A percentile compares a stretch with the other conserved stretches of the same genome.
Evolutionary conservation across 1,139 yeast species (phyloP).

Genomic region (Magnusiomyces magnusii): DNA sequence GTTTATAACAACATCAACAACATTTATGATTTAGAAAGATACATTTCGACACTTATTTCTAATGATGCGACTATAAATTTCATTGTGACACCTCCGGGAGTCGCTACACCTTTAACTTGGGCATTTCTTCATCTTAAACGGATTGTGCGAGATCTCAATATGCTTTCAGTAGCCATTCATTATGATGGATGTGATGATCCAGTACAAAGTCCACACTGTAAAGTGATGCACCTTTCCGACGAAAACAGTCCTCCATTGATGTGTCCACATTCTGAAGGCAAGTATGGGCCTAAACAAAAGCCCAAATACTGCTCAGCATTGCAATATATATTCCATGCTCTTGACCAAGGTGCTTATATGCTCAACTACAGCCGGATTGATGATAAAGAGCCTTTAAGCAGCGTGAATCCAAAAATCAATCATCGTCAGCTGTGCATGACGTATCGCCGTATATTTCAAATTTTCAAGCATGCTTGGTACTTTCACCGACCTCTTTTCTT

Average conservation of each 20-base stretch:
- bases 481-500: constrained; percentile 10
- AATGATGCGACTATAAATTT: constrained; percentile 9
- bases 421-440: constrained; percentile 5
- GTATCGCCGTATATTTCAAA: constrained; percentile 12
- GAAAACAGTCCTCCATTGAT: neutral
- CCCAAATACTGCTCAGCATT: constrained; percentile 10
- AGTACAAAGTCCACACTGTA: neutral
- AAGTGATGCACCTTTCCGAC: neutral
- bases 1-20: constrained; percentile 8
- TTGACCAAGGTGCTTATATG: constrained; percentile 10
- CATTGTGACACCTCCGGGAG: constrained; percentile 11
- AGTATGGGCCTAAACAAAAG: neutral
- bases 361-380: constrained; percentile 1
- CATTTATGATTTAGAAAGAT: constrained; percentile 10
- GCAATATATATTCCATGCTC: constrained; percentile 12
- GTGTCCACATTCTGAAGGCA: neutral
- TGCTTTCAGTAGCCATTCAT: constrained; percentile 6
- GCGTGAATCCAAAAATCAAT: constrained; percentile 1
- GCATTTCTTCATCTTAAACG: constrained; percentile 10
- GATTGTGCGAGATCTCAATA: constrained; percentile 9
- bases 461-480: constrained; percentile 17
- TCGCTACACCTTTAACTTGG: constrained; percentile 8
- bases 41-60: constrained; percentile 5
- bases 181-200: constrained; percentile 9
- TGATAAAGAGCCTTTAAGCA: neutral